Conservation (phyloP, 177 flowering plant genomes). For the Vitis hybrid region DNA sequence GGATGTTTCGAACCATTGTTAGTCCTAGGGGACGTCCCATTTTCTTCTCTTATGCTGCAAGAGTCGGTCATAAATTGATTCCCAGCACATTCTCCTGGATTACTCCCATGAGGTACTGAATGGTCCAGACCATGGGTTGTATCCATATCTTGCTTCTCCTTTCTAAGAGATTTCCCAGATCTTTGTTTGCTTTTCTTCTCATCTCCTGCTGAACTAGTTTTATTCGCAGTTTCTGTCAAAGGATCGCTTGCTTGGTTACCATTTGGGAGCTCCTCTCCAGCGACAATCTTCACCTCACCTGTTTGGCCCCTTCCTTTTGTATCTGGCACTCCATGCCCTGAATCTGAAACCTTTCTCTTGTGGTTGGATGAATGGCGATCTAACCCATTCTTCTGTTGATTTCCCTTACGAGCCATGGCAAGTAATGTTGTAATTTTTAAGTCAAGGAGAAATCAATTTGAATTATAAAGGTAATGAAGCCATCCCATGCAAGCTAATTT, state of each 20-base stretch:
- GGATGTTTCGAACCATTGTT: conserved; percentile 13
- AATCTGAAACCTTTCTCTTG: conserved; percentile 42
- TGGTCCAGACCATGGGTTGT: conserved; percentile 16
- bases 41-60: conserved; percentile 25
- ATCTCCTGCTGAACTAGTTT: conserved; percentile 21
- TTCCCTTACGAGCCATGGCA: conserved; percentile 71
- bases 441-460: too few relatives aligned
- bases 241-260: conserved; percentile 25
- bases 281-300: conserved; percentile 30
- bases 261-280: conserved; percentile 37
- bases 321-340: conserved; percentile 23
- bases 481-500: not conserved
- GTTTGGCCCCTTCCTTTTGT: conserved; percentile 27
- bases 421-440: not conserved
- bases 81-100: conserved; percentile 21
- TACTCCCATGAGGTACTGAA: conserved; percentile 15
- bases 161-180: conserved; percentile 21
- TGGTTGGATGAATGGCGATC: conserved; percentile 38
- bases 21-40: conserved; percentile 16
- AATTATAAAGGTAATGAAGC: too few relatives aligned
- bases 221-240: conserved; percentile 13
- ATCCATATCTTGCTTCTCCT: conserved; percentile 36
- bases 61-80: conserved; percentile 24
- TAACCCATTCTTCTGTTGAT: conserved; percentile 62
- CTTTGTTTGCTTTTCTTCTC: conserved; percentile 36